A percentile compares a stretch with the other conserved stretches of the same genome.
These are phyloP conservation scores for Botryobasidium botryosum DNA, from an alignment of 768 basidiomycete genomes.

Conservation along the genomic window DNA sequence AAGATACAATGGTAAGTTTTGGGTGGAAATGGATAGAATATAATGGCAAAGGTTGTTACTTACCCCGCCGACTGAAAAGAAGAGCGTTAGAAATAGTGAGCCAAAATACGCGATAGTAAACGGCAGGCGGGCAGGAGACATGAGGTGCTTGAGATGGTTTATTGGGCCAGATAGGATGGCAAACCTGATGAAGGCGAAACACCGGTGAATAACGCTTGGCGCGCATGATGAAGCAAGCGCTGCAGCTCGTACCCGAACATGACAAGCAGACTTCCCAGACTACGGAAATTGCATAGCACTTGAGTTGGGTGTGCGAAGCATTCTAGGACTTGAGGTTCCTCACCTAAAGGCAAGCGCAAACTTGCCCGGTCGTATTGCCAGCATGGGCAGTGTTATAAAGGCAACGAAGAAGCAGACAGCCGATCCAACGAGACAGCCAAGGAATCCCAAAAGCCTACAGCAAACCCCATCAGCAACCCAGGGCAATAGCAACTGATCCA, in stretches of 20 bases:
- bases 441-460: constrained; percentile 71
- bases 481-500: neutral
- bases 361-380: constrained; percentile 66
- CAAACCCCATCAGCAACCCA: constrained; percentile 4
- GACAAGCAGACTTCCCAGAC: constrained; percentile 78
- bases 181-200: constrained; percentile 49
- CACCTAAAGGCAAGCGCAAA: constrained; percentile 82
- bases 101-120: constrained; percentile 59
- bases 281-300: constrained; percentile 19
- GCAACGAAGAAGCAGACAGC: constrained; percentile 86
- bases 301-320: neutral
- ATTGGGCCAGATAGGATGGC: constrained; percentile 48
- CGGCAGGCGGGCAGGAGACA: constrained; percentile 17
- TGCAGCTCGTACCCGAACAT: constrained; percentile 87
- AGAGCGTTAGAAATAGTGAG: constrained; percentile 73
- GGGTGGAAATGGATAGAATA: neutral
- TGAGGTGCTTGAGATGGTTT: constrained; percentile 74
- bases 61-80: constrained; percentile 83
- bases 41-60: constrained; percentile 17
- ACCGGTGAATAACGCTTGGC: neutral
- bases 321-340: constrained; percentile 9
- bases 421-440: constrained; percentile 76
- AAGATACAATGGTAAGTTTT: neutral
- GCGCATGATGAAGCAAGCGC: neutral
- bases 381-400: constrained; percentile 63